Evolutionary conservation across 805 yeast species (phyloP), one percentile per base, ranked within the genome.

Genomic region (Saturnispora dispora): DNA sequence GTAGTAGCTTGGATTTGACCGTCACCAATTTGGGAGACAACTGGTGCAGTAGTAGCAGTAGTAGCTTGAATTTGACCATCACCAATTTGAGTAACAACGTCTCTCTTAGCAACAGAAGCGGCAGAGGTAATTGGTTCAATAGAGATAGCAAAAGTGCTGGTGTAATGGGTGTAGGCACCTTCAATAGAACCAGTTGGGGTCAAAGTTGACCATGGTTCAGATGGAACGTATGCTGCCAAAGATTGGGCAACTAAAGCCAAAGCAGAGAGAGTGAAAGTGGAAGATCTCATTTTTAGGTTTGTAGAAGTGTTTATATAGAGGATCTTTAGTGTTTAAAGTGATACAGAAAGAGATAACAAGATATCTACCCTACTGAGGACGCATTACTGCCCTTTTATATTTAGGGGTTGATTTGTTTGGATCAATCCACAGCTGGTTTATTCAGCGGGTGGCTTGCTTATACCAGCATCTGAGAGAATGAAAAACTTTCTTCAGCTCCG

Each of bases 181-280:
- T 58, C 59, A 27, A 75, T 74, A 50, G 75, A 60, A 45, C 76
- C 80, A 44, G 67, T 52, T 58, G 91, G 90, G 35, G 88, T 82
- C 68, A 84, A 74, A 52, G 88, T 81, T 52, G 83, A 65, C 85
- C 85, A 83, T 62, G 83, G 80, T 55, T 79, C 83, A 54, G 80
- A 67, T 57, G 85, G 85, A 56, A 80, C 78, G 60, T 77, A 77
- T 54, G 86, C 85, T 45, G 83, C 83, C 43, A 74, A 52, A 41
- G 81, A 72, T 30, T 72, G 56, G 32, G 77, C 66, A 51, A 75
- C 72, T 46, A 79, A 62, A 47, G 63, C 57, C 55, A 78, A 69
- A 51, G 77, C 62, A 52, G 75, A 66, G 25, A 55, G 18, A 2
- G 58, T 52, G 48, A 55, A 53, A 39, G 55, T 53, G n/a, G 51